Percentiles rank a stretch among this genome's conserved stretches.
These are phyloP conservation scores for Helotiales sp. DNA, from an alignment of 2,329 filamentous ascomycete genomes.

Conservation along the genomic window DNA sequence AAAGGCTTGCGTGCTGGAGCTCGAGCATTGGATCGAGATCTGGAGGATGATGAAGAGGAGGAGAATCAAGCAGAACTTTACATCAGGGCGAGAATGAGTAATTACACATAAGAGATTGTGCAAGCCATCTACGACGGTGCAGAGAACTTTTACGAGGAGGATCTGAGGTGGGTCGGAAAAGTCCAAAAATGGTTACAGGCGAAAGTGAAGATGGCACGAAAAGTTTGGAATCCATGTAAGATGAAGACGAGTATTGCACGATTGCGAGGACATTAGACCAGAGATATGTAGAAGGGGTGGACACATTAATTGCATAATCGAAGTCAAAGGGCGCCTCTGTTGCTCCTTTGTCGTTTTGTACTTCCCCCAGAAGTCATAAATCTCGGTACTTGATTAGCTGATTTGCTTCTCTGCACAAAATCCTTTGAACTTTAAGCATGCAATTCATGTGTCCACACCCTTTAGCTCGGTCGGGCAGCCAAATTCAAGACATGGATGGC, in stretches of 20 bases:
- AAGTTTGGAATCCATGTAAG: background rate
- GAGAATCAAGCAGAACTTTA: background rate
- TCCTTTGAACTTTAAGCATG: no score
- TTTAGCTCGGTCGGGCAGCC: no score
- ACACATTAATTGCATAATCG: no score
- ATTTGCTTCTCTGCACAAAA: no score
- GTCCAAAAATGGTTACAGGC: background rate
- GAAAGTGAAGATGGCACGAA: background rate
- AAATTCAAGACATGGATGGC: background rate
- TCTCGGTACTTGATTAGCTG: no score
- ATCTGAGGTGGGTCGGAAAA: background rate
- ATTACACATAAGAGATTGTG: background rate
- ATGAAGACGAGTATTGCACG: background rate
- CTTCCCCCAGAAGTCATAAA: no score
- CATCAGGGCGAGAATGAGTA: background rate
- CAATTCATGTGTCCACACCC: no score
- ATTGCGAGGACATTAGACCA: background rate
- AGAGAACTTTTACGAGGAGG: background rate
- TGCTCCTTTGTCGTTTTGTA: no score
- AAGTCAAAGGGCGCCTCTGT: no score
- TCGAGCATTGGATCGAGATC: background rate
- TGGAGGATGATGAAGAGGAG: no score
- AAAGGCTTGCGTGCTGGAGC: background rate
- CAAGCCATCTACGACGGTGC: background rate
- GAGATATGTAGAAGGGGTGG: no score